Evolutionary conservation across 768 basidiomycete species (phyloP), one percentile per base, ranked within the genome.

Genomic region (Sporobolomyces roseus): DNA sequence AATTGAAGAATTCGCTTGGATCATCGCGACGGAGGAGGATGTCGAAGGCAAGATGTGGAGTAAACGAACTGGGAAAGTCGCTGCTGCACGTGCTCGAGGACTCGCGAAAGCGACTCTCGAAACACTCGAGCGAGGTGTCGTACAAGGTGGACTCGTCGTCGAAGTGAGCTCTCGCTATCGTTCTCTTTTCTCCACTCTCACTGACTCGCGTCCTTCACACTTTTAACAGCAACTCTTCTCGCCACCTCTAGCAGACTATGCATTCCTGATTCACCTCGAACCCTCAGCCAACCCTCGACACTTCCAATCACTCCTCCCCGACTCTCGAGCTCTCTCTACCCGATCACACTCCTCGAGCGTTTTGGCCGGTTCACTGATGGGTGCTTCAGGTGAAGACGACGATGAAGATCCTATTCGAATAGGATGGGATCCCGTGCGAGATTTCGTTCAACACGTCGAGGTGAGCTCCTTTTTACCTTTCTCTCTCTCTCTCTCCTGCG

Each of bases 181-280:
- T 32, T 54, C 54, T n/a, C 49, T 25, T 30, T 73, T 51, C 63
- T 69, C 9, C 27, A 50, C 33, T 21, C 35, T 45, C 10, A 25
- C 25, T 5, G 5, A 29, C 49, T 50, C 25, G 8, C 25, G 25
- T 8, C 52, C 55, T 14, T 13, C 33, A 6, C 3, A 12, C 27
- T 19, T 5, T 46, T 6, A n/a, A 23, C 72, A 94, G 93, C 80
- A 84, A n/a, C 82, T 98, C 60, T 96, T 97, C 80, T 80, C 84
- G 14, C 91, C 94, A 73, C 89, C 93, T 0, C 84, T 85, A 4
- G 81, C 85, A 4, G 89, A 93, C 74, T 99, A 96, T 75, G 88
- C 96, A 74, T 83, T 97, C 73, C 72, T 96, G 12, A 81, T 98
- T 38, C 84, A 88, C 66, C 83, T 98, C 27, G 82, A 92, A 49